A percentile compares a stretch with the other conserved stretches of the same genome.
These are phyloP conservation scores for Cyberlindnera xylosilytica DNA, from an alignment of 805 yeast genomes.

Conservation along the genomic window DNA sequence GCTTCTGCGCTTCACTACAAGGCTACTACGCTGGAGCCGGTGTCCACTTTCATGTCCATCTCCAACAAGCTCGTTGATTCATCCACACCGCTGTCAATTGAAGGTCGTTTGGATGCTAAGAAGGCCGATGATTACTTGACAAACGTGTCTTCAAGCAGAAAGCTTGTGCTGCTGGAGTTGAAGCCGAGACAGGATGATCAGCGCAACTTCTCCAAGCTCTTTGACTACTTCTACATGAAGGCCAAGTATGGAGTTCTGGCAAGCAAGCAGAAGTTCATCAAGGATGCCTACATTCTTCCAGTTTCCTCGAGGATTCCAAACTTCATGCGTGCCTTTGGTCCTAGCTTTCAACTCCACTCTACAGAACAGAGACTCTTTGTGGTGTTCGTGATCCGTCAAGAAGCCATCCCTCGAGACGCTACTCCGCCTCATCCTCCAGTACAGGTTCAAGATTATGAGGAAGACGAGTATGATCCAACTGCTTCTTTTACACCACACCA, in stretches of 20 bases:
- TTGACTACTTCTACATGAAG: conserved; percentile 34
- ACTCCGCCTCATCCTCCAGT: too few relatives aligned
- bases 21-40: conserved; percentile 28
- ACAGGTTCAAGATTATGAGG: neutral
- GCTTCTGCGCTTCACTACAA: conserved; percentile 27
- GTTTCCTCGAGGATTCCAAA: conserved; percentile 20
- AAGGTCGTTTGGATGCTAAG: conserved; percentile 57
- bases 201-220: conserved; percentile 23
- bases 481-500: neutral
- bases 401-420: conserved; percentile 8
- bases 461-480: conserved; percentile 5
- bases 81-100: conserved; percentile 39
- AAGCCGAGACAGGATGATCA: conserved; percentile 18
- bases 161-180: conserved; percentile 50
- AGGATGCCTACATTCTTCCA: conserved; percentile 44
- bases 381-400: conserved; percentile 24
- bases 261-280: conserved; percentile 37
- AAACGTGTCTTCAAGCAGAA: conserved; percentile 45
- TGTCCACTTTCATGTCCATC: conserved; percentile 18
- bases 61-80: conserved; percentile 26
- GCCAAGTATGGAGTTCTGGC: conserved; percentile 46
- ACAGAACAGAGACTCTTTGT: conserved; percentile 16
- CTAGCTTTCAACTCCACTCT: neutral
- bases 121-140: conserved; percentile 57
- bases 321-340: conserved; percentile 14